Base-by-base conservation (phyloP, 805 yeast genomes). In the Saturnispora sanitii region DNA sequence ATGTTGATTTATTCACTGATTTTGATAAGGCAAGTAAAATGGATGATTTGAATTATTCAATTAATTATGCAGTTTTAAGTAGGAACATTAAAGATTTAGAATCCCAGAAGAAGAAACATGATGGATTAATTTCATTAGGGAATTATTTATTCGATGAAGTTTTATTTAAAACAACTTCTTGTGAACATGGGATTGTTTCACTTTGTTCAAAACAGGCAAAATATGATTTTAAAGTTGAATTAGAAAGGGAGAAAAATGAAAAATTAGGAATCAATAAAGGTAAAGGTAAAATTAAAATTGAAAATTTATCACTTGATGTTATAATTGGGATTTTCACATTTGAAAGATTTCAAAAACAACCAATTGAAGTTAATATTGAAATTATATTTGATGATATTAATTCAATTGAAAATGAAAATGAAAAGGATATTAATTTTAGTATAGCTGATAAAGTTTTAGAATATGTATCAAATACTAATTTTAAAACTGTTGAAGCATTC, bases 271-370 rank as follows among this genome's bases (percentile, higher is more conserved):
- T 16, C 6, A 40, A 41, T 6, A 26, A 12, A 1, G 33, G 6
- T 4, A 8, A 15, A 4, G 40, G 34, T 9, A 29, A 34, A 39
- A 11, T 45, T 28, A 6, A 15, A 17, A 27, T 49, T 15, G 3
- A 33, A 4, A 36, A 41, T 31, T 9, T 43, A 7, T 30, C 41
- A 8, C 7, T 47, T 3, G 37, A 38, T 37, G 80, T 95, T 0
- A 67, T 88, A n/a, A 82, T 92, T 49, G 99, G 98, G 4, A 92
- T 92, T 6, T 90, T 87, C 64, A 81, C 87, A 2, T 84, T 87
- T 61, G 99, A 92, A 57, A 68, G 98, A 44, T 59, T 79, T 18
- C 79, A 81, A 52, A 77, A 73, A 49, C 99, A 92, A 61, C 77
- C 77, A 35, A 84, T 92, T 6, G 60, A 67, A 2, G 47, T 82